Evolutionary conservation across 768 basidiomycete species (phyloP), one percentile per base, ranked within the genome.

Genomic region (Termitomyces sp.): DNA sequence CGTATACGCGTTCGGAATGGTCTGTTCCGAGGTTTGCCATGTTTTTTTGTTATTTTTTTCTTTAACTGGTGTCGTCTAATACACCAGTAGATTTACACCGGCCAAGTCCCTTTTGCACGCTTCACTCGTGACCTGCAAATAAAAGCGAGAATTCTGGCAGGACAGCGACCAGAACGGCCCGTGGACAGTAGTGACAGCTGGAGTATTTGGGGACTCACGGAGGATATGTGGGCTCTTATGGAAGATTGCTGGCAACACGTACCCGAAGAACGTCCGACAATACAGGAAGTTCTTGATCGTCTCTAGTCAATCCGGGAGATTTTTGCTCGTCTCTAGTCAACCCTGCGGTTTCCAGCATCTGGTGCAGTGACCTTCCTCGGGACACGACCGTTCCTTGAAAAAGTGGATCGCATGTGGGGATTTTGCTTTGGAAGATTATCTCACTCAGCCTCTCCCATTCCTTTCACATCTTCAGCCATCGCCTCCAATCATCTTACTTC

Each of bases 171-270:
- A 32, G 40, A 4, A 33, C 12, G 53, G 23, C 59, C 59, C 7
- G 9, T 16, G 5, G 1, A 20, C 32, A 6, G 46, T 16, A 33
- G 51, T 30, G 30, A 30, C 32, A 49, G 52, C 28, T 59, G 58
- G 58, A 49, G 6, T 6, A 46, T n/a, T 13, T 55, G 58, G 52
- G 53, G 52, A 23, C 40, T 59, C 28, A 55, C 53, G 12, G 38
- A 48, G 33, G n/a, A 46, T 26, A 20, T 49, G 4, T 60, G 58
- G 58, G 23, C 23, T 23, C 40, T 60, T 10, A 60, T 60, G 47
- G 35, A 55, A 26, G 32, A 13, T 48, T 60, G 58, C 23, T 60
- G 58, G 58, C 28, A 3, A n/a, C 2, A 6, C 2, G 3, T 14
- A 8, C 28, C 58, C 44, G 50, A 16, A 40, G 16, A 40, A 14